Evolutionary conservation across 352 stramenopile genomes (phyloP), one percentile per base, ranked within the genome.

Genomic region (Globisporangium sylvaticum): DNA sequence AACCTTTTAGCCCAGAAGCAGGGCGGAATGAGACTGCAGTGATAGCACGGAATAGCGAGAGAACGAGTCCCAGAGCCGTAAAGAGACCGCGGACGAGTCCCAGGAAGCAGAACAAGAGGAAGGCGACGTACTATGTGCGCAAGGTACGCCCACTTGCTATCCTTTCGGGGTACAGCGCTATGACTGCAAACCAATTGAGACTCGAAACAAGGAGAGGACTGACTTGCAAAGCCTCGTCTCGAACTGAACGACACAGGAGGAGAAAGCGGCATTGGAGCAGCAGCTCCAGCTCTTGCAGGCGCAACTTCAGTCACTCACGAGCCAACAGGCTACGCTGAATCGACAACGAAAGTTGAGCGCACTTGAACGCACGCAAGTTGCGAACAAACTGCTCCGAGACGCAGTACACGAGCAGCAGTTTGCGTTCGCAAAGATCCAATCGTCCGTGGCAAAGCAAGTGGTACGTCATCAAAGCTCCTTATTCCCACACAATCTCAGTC

Each of bases 231-330:
- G n/a, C n/a, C n/a, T n/a, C n/a, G n/a, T 3, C 27, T 32, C 9
- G 0, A 20, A 18, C 7, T 56, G 8, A 12, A 20, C 15, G 5
- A 31, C n/a, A 20, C 22, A 65, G 59, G 59, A 65, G 24, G 59
- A 65, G 25, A 65, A 65, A 55, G 39, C 42, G 6, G 22, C 37
- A 10, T 20, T 65, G 42, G 10, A 54, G 39, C 42, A 65, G 24
- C n/a, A 65, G 59, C 8, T 57, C 8, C 8, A 55, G 27, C 42
- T 10, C 20, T 53, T 65, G 42, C n/a, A 57, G 48, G 31, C 25
- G 12, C 59, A 44, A 20, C 4, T 65, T 2, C 42, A 44, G 0
- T n/a, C 42, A 12, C 37, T 65, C 25, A 39, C 4, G 42, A 55
- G 27, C 10, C 27, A 56, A 3, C 8, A 46, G 3, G 24, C 14